Percentiles rank a stretch among this genome's conserved stretches.
phyloP scores from a whole-genome alignment of 495 filamentous ascomycete genomes.

The Baudoinia panamericana region DNA sequence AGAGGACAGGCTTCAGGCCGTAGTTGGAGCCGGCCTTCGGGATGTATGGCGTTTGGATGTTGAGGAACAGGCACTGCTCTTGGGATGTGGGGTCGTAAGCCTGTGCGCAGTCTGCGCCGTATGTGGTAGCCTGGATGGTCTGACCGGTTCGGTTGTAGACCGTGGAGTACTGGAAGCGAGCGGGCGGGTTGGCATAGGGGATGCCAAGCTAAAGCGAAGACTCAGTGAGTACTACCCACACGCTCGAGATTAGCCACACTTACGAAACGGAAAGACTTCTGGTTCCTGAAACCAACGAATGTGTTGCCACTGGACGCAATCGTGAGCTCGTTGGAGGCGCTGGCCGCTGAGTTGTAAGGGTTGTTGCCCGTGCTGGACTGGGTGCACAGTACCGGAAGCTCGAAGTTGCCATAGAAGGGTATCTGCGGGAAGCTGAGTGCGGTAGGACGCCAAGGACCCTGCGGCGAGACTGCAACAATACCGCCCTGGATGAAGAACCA shows the following conservation, averaged over 20 bases:
- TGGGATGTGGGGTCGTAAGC: constrained; percentile 23
- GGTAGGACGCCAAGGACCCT: too few species aligned
- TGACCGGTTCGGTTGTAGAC: constrained; percentile 33
- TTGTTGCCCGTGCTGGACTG: constrained; percentile 28
- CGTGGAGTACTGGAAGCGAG: constrained; percentile 36
- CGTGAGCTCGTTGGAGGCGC: constrained; percentile 24
- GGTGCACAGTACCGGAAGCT: constrained; percentile 34
- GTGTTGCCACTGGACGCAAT: constrained; percentile 29
- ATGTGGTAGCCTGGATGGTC: constrained; percentile 33
- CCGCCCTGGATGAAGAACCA: constrained; percentile 30
- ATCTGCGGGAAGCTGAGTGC: constrained; percentile 17
- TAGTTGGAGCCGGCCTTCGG: constrained; percentile 24
- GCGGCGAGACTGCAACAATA: constrained; percentile 20
- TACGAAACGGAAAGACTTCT: constrained; percentile 41
- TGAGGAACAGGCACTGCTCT: constrained; percentile 37
- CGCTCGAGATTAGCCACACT: constrained; percentile 21
- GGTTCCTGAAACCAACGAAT: constrained; percentile 37
- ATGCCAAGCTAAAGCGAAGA: constrained; percentile 19
- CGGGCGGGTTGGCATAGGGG: constrained; percentile 36
- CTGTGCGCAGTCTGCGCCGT: constrained; percentile 36
- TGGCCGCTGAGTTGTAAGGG: constrained; percentile 16
- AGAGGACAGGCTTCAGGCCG: constrained; percentile 33
- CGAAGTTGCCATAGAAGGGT: constrained; percentile 14
- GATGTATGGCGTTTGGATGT: constrained; percentile 34
- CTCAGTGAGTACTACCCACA: neutral